Base-by-base conservation (phyloP, 2,329 filamentous ascomycete species). In the Alternaria sp. region DNA sequence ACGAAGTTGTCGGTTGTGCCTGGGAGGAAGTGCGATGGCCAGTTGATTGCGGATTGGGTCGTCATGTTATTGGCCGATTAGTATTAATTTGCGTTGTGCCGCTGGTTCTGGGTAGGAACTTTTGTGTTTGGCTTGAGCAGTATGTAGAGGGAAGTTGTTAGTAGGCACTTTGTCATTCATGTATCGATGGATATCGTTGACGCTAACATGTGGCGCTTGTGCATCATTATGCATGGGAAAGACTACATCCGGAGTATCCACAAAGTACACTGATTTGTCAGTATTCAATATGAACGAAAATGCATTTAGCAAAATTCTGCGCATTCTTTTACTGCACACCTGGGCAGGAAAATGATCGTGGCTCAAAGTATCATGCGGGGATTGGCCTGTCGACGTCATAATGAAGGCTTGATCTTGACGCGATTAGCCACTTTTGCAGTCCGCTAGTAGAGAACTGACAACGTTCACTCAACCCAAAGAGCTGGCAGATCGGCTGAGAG, bases 1-100 rank as follows among this genome's bases (percentile, higher is more conserved):
- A 79, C 70, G 59, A 74, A 80, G 66, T 80, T 79, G 67, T 79
- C 75, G 17, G 78, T 80, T 40, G 74, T 80, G 25, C 78, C 77
- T 0, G 78, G 78, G n/a, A 75, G 62, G 63, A 71, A 79, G 36
- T 70, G 63, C 2, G 50, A 10, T 17, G 78, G 77, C 75, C 76
- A 79, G 61, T 72, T 63, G 60, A 79, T 79, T 59, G 75, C 67
- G 13, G 74, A 70, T 67, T 64, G 65, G 4, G 62, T 63, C 4
- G 59, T 28, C 61, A 66, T 66, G 17, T 51, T 52, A 4, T 17
- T 54, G 17, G n/a, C n/a, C n/a, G n/a, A n/a, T n/a, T n/a, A n/a
- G n/a, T n/a, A n/a, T n/a, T n/a, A n/a, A n/a, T n/a, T n/a, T n/a
- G n/a, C n/a, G n/a, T n/a, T n/a, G n/a, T n/a, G n/a, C n/a, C n/a